Conservation (phyloP, 176 grass and related monocot species). For the Puya raimondii region DNA sequence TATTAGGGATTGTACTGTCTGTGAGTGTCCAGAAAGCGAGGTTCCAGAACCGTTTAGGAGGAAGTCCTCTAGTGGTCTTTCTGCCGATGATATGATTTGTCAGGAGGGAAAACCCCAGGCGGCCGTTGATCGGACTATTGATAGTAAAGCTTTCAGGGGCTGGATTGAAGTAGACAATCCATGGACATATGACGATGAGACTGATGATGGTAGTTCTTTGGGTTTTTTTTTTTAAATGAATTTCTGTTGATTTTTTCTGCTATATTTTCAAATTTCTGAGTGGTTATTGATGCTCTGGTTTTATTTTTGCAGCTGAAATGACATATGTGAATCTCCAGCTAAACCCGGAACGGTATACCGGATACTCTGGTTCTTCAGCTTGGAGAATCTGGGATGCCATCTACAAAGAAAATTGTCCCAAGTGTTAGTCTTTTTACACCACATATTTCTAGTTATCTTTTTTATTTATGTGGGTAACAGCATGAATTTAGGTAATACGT, state of each 20-base stretch:
- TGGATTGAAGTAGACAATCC: slow-evolving; percentile 92
- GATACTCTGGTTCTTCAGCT: slow-evolving; percentile 72
- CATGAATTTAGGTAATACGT: too few relatives aligned
- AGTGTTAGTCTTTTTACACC: slow-evolving; percentile 45
- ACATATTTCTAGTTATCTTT: background rate
- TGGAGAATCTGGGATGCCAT: slow-evolving; percentile 91
- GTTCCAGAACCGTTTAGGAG: slow-evolving; percentile 85
- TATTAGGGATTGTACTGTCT: slow-evolving; percentile 81
- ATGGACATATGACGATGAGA: slow-evolving; percentile 96
- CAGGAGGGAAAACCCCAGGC: slow-evolving; percentile 85
- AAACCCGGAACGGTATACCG: slow-evolving; percentile 95
- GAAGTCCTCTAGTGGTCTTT: slow-evolving; percentile 48
- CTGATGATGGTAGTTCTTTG: slow-evolving; percentile 56
- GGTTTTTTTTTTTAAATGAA: background rate
- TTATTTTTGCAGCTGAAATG: slow-evolving; percentile 63
- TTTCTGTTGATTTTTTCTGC: background rate
- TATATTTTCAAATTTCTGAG: background rate
- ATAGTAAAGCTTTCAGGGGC: slow-evolving; percentile 71
- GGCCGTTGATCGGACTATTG: slow-evolving; percentile 83
- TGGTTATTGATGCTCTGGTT: slow-evolving; percentile 8
- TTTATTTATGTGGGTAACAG: too few relatives aligned
- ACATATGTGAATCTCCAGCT: slow-evolving; percentile 93
- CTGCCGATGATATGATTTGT: slow-evolving; percentile 51
- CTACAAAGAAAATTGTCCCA: slow-evolving; percentile 97
- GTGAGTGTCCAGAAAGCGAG: slow-evolving; percentile 89